Evolutionary conservation across 345 rosid species (phyloP), one percentile per base, ranked within the genome.

Genomic region (Corymbia maculata): DNA sequence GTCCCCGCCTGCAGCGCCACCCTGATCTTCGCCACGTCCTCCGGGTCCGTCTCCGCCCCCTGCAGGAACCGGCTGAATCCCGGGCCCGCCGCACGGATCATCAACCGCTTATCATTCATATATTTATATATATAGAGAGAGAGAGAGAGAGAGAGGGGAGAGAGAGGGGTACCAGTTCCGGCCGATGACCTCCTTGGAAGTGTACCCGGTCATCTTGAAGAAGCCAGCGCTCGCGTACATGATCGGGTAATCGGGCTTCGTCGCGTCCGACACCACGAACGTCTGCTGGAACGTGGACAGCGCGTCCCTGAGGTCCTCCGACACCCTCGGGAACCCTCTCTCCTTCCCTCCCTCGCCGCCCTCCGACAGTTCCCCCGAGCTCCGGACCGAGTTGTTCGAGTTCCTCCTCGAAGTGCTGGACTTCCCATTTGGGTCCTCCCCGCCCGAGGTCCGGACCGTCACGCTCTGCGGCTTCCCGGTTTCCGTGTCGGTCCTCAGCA

Each of bases 151-250:
- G 19, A 57, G 24, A 50, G 42, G 36, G 50, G 19, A 52, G 32
- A 51, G 9, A 32, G 4, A n/a, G 84, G 7, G 12, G 88, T 96
- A 96, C 99, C 99, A 93, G 89, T 97, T 97, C 93, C 99, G 93
- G 91, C 99, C 99, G 22, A 97, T 75, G 90, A 96, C 99, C 88
- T 97, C 99, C 89, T 91, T 97, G 12, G 99, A 95, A 53, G 98
- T 94, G 92, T 96, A 97, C 12, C 99, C 99, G 0, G 99, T 97
- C 99, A 97, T 97, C 85, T 93, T 97, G 91, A 97, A 97, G 92
- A 97, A 97, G 44, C 99, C 99, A 66, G 98, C 99, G 92, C 99
- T 97, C 22, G 99, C 99, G 89, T 96, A 97, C 95, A 97, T 30
- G 79, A 96, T 96, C 86, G 99, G 99, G 89, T 87, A 92, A 88